A percentile compares a stretch with the other conserved stretches of the same genome.
Conservation (phyloP, 345 rosid genomes). For the Brassica nigra region DNA sequence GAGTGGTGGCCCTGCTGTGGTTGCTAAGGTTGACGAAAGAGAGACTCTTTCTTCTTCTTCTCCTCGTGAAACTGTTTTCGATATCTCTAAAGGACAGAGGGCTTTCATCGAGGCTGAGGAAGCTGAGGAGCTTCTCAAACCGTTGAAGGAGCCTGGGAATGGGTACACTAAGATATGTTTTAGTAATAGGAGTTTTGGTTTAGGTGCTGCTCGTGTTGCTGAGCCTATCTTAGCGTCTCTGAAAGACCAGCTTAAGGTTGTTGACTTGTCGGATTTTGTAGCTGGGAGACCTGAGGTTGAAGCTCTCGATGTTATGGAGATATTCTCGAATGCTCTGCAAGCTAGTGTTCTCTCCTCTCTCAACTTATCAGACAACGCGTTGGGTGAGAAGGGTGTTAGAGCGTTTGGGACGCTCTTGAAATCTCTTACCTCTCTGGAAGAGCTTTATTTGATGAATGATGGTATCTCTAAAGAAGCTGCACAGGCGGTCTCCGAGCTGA, state of each 20-base stretch:
- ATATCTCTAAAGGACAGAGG: conserved; percentile 71
- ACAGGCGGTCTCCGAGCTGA: conserved; percentile 67
- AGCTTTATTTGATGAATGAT: conserved; percentile 81
- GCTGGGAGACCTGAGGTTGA: conserved; percentile 86
- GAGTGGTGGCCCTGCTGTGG: conserved; percentile 47
- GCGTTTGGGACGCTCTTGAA: conserved; percentile 72
- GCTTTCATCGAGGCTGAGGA: conserved; percentile 77
- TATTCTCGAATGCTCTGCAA: conserved; percentile 77
- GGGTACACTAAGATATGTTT: conserved; percentile 79
- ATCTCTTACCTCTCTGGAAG: conserved; percentile 75
- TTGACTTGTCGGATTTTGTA: conserved; percentile 85
- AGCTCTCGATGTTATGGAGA: conserved; percentile 85
- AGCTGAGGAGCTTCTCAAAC: conserved; percentile 74
- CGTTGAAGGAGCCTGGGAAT: conserved; percentile 73
- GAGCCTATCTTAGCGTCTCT: conserved; percentile 74
- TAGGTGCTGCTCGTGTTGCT: conserved; percentile 76
- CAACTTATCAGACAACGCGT: conserved; percentile 83
- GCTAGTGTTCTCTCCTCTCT: conserved; percentile 65
- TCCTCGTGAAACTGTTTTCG: conserved; percentile 55
- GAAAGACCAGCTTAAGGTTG: conserved; percentile 76
- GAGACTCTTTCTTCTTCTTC: conserved; percentile 37
- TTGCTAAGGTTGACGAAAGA: conserved; percentile 15
- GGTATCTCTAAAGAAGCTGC: conserved; percentile 98
- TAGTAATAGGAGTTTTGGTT: conserved; percentile 87
- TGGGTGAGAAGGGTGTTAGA: conserved; percentile 93